Conservation (phyloP, 345 rosid genomes). For the Eucalyptus leucophloia region DNA sequence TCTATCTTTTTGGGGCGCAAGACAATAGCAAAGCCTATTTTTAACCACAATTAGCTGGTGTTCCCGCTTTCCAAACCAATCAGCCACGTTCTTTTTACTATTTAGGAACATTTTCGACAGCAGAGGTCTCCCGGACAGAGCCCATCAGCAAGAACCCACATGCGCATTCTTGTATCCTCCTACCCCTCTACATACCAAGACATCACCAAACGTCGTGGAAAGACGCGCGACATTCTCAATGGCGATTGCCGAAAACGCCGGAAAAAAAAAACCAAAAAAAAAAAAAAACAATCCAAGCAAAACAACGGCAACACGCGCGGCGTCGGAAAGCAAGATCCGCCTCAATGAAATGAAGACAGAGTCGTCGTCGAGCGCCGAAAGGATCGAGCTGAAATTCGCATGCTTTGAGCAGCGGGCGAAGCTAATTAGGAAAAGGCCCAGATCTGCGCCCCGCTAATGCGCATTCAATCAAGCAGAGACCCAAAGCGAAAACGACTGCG, state of each 20-base stretch:
- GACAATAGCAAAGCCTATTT: not conserved
- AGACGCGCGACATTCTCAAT: not conserved
- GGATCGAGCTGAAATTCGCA: not conserved
- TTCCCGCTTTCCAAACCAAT: not conserved
- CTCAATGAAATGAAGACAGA: not conserved
- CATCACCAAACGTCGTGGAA: not conserved
- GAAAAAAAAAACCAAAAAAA: not conserved
- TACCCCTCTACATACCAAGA: not conserved
- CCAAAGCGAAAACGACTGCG: not conserved
- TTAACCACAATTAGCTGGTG: not conserved
- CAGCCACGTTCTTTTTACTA: not conserved
- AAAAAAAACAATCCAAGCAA: not conserved
- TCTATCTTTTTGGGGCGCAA: not conserved
- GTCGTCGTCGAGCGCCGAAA: not conserved
- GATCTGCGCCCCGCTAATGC: not conserved
- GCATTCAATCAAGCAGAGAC: not conserved
- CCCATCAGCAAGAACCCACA: not conserved
- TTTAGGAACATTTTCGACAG: not conserved
- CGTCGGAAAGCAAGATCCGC: not conserved
- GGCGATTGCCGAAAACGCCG: not conserved
- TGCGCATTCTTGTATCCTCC: not conserved
- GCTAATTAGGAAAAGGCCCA: not conserved
- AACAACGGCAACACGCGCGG: not conserved
- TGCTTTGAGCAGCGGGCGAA: not conserved
- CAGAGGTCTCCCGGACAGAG: not conserved